These are phyloP conservation scores for Boletus huronensis DNA, from an alignment of 768 basidiomycete species.

Conservation along the genomic window DNA sequence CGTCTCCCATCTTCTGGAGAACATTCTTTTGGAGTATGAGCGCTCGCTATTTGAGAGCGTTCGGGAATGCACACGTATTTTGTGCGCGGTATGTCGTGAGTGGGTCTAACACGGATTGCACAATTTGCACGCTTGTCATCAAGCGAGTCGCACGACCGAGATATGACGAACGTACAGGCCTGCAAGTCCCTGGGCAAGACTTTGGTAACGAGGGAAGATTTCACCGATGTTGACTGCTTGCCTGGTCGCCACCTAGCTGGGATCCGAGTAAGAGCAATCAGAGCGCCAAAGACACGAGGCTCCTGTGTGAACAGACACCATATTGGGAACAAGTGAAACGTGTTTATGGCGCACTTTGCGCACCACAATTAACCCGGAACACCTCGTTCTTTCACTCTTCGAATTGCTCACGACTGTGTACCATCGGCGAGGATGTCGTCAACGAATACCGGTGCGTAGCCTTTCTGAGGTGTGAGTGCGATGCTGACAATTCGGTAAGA, in stretches of 20 bases:
- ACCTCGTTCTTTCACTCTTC: neutral
- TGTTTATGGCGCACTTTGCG: neutral
- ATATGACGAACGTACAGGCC: neutral
- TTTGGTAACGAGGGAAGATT: too few species aligned
- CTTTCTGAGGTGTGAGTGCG: too few species aligned
- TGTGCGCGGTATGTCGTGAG: neutral
- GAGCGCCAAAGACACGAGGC: neutral
- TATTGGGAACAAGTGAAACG: neutral
- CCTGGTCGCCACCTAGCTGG: too few species aligned
- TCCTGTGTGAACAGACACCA: too few species aligned
- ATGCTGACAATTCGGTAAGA: neutral
- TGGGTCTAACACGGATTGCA: neutral
- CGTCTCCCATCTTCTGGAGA: too few species aligned
- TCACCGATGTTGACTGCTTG: too few species aligned
- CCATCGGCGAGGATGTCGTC: neutral
- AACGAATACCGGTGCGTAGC: neutral
- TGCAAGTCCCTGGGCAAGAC: neutral
- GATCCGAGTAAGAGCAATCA: too few species aligned
- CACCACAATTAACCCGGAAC: neutral
- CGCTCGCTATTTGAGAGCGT: neutral
- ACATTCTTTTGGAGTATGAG: too few species aligned
- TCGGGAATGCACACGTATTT: neutral
- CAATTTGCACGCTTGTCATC: neutral
- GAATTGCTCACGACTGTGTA: too few species aligned
- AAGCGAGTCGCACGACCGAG: too few species aligned